Evolutionary conservation across 2,329 filamentous ascomycete species (phyloP).

Genomic region (Fusarium transvaalense): DNA sequence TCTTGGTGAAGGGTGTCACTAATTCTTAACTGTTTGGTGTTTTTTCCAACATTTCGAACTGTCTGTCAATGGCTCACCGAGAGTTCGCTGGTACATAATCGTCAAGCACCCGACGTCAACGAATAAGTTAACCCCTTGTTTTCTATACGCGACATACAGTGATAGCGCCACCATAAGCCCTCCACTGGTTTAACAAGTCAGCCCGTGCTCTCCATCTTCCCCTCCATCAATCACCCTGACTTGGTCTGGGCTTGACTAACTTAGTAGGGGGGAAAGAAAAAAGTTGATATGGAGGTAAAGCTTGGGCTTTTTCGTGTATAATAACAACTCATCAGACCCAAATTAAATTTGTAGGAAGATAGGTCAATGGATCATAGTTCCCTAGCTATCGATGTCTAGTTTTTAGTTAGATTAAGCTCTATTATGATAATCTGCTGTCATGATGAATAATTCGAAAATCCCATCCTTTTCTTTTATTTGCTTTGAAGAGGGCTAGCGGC

Average conservation of each 20-base stretch:
- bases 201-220: background rate
- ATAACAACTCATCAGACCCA: background rate
- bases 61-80: background rate
- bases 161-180: background rate
- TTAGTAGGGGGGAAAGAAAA: conserved; percentile 3
- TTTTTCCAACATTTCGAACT: background rate
- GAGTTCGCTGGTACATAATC: background rate
- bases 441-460: background rate
- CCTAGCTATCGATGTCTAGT: background rate
- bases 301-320: conserved; percentile 1
- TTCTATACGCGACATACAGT: conserved; percentile 3
- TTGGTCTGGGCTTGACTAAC: background rate
- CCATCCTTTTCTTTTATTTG: background rate
- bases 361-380: background rate
- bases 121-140: background rate
- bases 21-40: conserved; percentile 7
- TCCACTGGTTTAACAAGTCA: background rate
- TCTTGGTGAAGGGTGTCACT: conserved; percentile 4
- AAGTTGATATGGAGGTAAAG: conserved; percentile 1
- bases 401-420: background rate
- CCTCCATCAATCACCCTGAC: conserved; percentile 3
- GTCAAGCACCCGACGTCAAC: background rate
- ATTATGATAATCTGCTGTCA: background rate
- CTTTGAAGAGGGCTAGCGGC: background rate
- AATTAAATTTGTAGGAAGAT: conserved; percentile 1